Conservation (phyloP, 371 early-diverging fungal genomes). For the Rhizopus delemar region DNA sequence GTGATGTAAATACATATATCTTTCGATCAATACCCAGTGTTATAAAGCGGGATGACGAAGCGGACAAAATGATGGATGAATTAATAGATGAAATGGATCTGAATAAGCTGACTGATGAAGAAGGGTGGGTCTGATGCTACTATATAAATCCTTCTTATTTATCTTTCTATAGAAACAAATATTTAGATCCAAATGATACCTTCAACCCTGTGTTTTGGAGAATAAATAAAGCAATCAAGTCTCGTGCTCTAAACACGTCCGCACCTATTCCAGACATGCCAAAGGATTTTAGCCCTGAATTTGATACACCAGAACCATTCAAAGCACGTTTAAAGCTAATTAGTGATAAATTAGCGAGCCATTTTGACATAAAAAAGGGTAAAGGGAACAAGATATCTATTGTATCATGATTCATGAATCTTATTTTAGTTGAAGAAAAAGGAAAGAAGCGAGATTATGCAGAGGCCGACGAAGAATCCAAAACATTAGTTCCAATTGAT, state of each 20-base stretch:
- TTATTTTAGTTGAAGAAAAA: slow-evolving; percentile 26
- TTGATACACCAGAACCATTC: neutral
- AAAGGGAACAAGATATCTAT: neutral
- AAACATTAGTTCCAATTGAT: slow-evolving; percentile 8
- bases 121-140: slow-evolving; percentile 10
- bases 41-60: neutral
- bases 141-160: slow-evolving; percentile 3
- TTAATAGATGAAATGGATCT: slow-evolving; percentile 17
- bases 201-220: slow-evolving; percentile 66
- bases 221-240: slow-evolving; percentile 55
- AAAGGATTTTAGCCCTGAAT: slow-evolving; percentile 16
- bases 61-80: slow-evolving; percentile 8
- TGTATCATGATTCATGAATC: neutral
- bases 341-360: slow-evolving; percentile 37
- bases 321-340: slow-evolving; percentile 35
- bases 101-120: slow-evolving; percentile 1
- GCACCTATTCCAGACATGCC: slow-evolving; percentile 54
- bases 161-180: slow-evolving; percentile 25
- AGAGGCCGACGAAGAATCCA: slow-evolving; percentile 13
- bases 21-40: neutral
- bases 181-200: slow-evolving; percentile 44
- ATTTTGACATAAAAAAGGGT: slow-evolving; percentile 57
- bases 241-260: slow-evolving; percentile 56
- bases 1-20: slow-evolving; percentile 55
- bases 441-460: slow-evolving; percentile 33